phyloP scores from a whole-genome alignment of 768 basidiomycete genomes.

The Sarcodon sp. region DNA sequence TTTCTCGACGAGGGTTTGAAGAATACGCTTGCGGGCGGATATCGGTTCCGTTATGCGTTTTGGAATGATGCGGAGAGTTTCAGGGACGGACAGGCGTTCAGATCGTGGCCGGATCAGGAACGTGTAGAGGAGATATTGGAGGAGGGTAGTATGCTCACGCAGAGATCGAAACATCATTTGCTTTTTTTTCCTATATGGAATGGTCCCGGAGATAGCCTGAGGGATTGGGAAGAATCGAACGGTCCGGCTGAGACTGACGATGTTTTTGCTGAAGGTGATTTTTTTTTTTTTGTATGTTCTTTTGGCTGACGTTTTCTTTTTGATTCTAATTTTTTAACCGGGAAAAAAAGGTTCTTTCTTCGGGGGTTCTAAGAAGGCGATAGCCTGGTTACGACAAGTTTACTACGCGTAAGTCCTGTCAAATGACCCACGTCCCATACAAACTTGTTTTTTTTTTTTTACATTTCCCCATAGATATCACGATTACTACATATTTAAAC shows the following conservation, averaged over 20 bases:
- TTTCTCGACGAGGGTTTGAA: constrained; percentile 29
- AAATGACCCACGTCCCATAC: not conserved
- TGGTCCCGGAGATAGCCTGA: constrained; percentile 17
- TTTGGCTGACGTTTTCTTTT: not conserved
- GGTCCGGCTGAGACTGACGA: constrained; percentile 33
- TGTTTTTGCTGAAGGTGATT: constrained; percentile 37
- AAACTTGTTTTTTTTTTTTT: not conserved
- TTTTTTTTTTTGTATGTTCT: not conserved
- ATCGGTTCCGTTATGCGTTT: constrained; percentile 37
- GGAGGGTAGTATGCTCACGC: constrained; percentile 17
- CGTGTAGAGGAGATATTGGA: constrained; percentile 29
- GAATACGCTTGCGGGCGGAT: constrained; percentile 12
- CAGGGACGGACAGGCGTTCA: constrained; percentile 26
- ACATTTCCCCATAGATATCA: constrained; percentile 33
- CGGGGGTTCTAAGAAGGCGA: constrained; percentile 30
- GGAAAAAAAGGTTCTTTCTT: constrained; percentile 37
- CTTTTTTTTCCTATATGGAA: constrained; percentile 34
- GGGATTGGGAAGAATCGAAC: constrained; percentile 27
- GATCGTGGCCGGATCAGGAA: constrained; percentile 31
- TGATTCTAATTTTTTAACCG: not conserved
- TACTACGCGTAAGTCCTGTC: constrained; percentile 27
- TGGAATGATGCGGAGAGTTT: constrained; percentile 50
- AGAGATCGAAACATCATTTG: constrained; percentile 22
- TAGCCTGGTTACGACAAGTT: constrained; percentile 29
- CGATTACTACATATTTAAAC: constrained; percentile 13